Percentiles rank a stretch among this genome's conserved stretches.
Conservation (phyloP, 164 flowering plant genomes). For the Vitis amurensis region DNA sequence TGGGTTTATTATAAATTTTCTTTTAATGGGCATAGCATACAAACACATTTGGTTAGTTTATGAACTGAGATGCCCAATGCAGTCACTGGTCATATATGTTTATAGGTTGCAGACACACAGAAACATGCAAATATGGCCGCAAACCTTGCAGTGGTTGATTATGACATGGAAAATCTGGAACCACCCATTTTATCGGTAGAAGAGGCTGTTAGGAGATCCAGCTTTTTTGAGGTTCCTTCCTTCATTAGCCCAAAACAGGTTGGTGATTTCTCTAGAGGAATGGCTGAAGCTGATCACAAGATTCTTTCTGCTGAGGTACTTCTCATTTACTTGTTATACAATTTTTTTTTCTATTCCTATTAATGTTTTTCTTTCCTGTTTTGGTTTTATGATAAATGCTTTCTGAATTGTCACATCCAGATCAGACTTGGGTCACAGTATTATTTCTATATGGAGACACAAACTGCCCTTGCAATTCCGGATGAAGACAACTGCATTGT, state of each 20-base stretch:
- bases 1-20: too few relatives aligned
- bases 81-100: slow-evolving; percentile 20
- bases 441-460: slow-evolving; percentile 91
- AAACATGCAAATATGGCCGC: slow-evolving; percentile 83
- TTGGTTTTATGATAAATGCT: neutral
- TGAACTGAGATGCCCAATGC: neutral
- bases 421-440: slow-evolving; percentile 84
- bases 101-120: slow-evolving; percentile 84
- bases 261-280: slow-evolving; percentile 76
- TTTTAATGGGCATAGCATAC: too few relatives aligned
- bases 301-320: slow-evolving; percentile 72
- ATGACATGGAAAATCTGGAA: slow-evolving; percentile 61
- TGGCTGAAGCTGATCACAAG: slow-evolving; percentile 83
- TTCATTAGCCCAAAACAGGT: slow-evolving; percentile 46
- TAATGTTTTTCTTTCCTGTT: neutral
- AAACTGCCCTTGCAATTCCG: slow-evolving; percentile 85
- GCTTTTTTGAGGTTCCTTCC: slow-evolving; percentile 79
- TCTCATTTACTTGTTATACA: neutral
- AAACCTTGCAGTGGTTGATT: slow-evolving; percentile 56
- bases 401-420: slow-evolving; percentile 34
- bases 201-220: slow-evolving; percentile 81
- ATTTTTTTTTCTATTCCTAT: neutral
- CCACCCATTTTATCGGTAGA: slow-evolving; percentile 86
- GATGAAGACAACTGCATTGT: slow-evolving; percentile 91
- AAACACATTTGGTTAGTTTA: too few relatives aligned